These are phyloP conservation scores for Pythium plurisporium DNA, from an alignment of 352 stramenopile species.

Conservation along the genomic window DNA sequence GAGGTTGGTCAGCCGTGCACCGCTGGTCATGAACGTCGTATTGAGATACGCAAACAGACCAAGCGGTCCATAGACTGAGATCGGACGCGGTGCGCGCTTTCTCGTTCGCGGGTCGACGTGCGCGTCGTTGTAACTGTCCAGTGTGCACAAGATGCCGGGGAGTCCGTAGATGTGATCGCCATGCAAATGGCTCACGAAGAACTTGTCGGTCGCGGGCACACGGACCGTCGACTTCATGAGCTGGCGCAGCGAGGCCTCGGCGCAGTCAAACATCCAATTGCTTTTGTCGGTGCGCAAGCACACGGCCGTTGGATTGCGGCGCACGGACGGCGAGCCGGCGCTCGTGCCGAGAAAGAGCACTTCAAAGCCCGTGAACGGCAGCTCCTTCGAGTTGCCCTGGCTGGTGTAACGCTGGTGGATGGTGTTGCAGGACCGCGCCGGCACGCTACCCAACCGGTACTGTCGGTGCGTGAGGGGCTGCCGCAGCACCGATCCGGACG, in stretches of 20 bases:
- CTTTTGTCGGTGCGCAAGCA: constrained; percentile 58
- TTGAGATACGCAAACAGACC: constrained; percentile 80
- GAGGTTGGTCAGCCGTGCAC: constrained; percentile 65
- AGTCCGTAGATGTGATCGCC: constrained; percentile 85
- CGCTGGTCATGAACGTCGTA: constrained; percentile 58
- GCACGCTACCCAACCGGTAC: constrained; percentile 40
- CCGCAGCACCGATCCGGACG: constrained; percentile 11
- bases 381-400: constrained; percentile 15
- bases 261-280: constrained; percentile 89
- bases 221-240: constrained; percentile 76
- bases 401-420: constrained; percentile 24
- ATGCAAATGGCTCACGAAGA: constrained; percentile 85
- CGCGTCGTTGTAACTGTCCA: constrained; percentile 72
- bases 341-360: constrained; percentile 79
- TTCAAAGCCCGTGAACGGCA: constrained; percentile 82
- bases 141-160: constrained; percentile 74
- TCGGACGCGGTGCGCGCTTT: constrained; percentile 34
- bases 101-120: constrained; percentile 59
- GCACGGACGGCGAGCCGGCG: constrained; percentile 66
- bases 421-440: constrained; percentile 57
- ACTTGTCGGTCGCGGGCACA: constrained; percentile 72
- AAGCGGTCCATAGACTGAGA: constrained; percentile 74
- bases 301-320: constrained; percentile 53
- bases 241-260: constrained; percentile 73
- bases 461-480: constrained; percentile 36